A percentile compares a stretch with the other conserved stretches of the same genome.
These are phyloP conservation scores for Ogataea methylovora DNA, from an alignment of 805 yeast species.

Conservation along the genomic window DNA sequence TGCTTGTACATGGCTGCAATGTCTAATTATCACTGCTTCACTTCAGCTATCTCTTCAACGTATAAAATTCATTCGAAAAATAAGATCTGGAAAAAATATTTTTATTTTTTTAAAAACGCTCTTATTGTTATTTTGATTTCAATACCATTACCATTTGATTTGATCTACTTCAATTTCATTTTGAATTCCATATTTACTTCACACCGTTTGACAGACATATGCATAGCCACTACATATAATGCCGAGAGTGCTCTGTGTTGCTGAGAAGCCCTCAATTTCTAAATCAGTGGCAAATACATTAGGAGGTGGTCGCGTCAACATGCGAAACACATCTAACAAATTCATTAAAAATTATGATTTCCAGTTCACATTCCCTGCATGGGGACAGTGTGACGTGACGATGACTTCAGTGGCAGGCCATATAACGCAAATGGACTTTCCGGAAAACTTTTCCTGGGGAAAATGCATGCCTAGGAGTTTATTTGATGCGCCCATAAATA, in stretches of 20 bases:
- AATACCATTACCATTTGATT: too few species aligned
- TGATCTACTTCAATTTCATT: too few species aligned
- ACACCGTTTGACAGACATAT: too few species aligned
- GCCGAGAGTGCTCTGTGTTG: slow-evolving; percentile 79
- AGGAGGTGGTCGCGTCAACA: slow-evolving; percentile 57
- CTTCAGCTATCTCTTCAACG: too few species aligned
- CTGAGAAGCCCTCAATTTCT: slow-evolving; percentile 95
- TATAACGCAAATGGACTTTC: slow-evolving; percentile 57
- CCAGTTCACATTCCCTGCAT: slow-evolving; percentile 50
- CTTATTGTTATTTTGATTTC: too few species aligned
- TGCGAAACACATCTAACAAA: slow-evolving; percentile 44
- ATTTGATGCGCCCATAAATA: slow-evolving; percentile 64
- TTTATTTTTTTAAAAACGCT: too few species aligned
- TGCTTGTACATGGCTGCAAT: too few species aligned
- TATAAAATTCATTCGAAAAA: too few species aligned
- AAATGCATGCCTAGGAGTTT: slow-evolving; percentile 54
- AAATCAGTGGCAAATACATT: slow-evolving; percentile 70
- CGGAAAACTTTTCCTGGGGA: slow-evolving; percentile 58
- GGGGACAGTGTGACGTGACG: slow-evolving; percentile 68
- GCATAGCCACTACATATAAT: too few species aligned
- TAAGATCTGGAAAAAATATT: too few species aligned
- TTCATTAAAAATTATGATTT: slow-evolving; percentile 79
- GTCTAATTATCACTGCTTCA: too few species aligned
- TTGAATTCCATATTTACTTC: too few species aligned
- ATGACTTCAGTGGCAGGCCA: slow-evolving; percentile 96